Conservation (phyloP, 108 stramenopile species). For the Tribonema minus region DNA sequence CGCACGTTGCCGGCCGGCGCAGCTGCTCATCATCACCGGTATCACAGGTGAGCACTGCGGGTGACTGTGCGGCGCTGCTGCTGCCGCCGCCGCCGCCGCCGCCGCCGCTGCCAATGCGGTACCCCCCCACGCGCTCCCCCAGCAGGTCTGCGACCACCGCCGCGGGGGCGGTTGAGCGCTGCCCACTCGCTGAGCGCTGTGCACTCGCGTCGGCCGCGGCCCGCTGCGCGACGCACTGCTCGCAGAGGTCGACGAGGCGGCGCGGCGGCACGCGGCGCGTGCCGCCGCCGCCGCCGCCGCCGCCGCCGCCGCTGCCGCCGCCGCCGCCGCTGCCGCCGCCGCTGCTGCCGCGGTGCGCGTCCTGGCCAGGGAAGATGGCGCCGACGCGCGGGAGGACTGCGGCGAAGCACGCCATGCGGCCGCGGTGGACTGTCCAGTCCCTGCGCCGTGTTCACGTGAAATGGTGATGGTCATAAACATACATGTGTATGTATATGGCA, state of each 20-base stretch:
- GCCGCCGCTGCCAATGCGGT: neutral
- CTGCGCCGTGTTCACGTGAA: too few species aligned
- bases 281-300: neutral
- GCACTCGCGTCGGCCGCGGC: neutral
- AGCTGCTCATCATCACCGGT: too few species aligned
- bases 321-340: neutral
- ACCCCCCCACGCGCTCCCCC: neutral
- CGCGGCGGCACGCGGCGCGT: neutral
- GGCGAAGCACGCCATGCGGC: constrained; percentile 14
- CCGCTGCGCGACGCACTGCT: neutral
- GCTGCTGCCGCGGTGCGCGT: neutral
- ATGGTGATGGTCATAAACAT: too few species aligned
- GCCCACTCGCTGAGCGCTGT: neutral
- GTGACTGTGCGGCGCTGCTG: too few species aligned
- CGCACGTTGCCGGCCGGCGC: too few species aligned
- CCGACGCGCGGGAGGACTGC: constrained; percentile 2
- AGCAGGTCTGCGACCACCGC: neutral
- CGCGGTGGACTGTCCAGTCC: constrained; percentile 11
- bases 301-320: neutral
- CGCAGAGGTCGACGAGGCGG: neutral
- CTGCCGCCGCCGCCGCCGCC: neutral
- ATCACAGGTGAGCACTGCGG: too few species aligned
- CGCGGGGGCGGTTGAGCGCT: neutral
- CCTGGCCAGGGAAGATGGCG: constrained; percentile 16
- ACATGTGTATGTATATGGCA: too few species aligned